Conservation (phyloP, 208 protist genomes). For the Zelonia costaricensis region DNA sequence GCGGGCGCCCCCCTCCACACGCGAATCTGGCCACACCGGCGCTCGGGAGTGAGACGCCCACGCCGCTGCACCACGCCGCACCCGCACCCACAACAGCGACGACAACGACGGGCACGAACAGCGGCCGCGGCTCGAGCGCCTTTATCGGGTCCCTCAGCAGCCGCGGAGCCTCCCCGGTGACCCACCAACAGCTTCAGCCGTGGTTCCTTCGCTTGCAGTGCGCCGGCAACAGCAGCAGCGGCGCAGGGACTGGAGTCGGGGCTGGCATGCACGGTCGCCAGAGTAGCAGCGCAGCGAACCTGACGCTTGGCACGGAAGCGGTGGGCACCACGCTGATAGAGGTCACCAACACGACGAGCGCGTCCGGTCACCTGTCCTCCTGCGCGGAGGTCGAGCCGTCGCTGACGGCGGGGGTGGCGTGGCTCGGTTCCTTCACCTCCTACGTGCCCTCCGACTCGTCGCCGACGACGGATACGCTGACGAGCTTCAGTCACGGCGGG, state of each 20-base stretch:
- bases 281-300: neutral
- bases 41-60: too few relatives aligned
- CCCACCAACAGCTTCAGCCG: neutral
- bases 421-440: constrained; percentile 15
- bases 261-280: too few relatives aligned
- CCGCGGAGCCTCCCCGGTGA: neutral
- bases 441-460: constrained; percentile 9
- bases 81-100: too few relatives aligned
- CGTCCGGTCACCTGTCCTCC: constrained; percentile 4
- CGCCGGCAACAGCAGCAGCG: neutral
- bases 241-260: too few relatives aligned
- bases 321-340: neutral
- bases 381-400: constrained; percentile 16
- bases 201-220: too few relatives aligned
- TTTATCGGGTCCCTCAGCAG: neutral
- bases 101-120: too few relatives aligned
- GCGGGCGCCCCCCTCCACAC: too few relatives aligned
- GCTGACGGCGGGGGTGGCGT: constrained; percentile 22
- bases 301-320: neutral
- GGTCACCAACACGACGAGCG: constrained; percentile 4
- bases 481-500: constrained; percentile 7
- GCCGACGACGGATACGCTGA: constrained; percentile 6
- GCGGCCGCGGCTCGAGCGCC: too few relatives aligned
- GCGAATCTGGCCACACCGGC: too few relatives aligned
- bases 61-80: too few relatives aligned